These are phyloP conservation scores for Nigrospora sphaerica DNA, from an alignment of 2,329 filamentous ascomycete genomes.

Conservation along the genomic window DNA sequence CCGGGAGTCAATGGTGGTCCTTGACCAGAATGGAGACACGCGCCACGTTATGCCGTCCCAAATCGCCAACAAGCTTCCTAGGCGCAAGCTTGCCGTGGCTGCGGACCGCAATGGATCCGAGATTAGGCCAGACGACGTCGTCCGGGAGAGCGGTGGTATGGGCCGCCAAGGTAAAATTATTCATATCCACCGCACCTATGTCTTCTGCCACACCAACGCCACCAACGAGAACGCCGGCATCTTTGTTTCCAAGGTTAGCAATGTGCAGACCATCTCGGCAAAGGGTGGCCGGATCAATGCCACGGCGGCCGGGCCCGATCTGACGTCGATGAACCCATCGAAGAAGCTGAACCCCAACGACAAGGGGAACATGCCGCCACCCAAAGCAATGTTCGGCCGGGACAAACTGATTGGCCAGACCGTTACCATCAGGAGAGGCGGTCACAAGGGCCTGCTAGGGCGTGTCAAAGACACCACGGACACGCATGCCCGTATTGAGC, in stretches of 20 bases:
- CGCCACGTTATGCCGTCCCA: slow-evolving; percentile 83
- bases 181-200: slow-evolving; percentile 87
- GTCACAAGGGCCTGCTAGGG: slow-evolving; percentile 86
- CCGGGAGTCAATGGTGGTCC: slow-evolving; percentile 78
- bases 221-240: slow-evolving; percentile 82
- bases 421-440: slow-evolving; percentile 78
- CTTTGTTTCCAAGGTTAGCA: slow-evolving; percentile 78
- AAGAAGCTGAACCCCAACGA: slow-evolving; percentile 62
- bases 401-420: slow-evolving; percentile 87
- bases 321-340: slow-evolving; percentile 88
- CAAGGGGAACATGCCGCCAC: slow-evolving; percentile 55
- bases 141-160: slow-evolving; percentile 85
- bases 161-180: slow-evolving; percentile 81
- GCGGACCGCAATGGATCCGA: slow-evolving; percentile 91
- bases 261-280: slow-evolving; percentile 85
- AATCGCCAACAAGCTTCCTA: slow-evolving; percentile 81
- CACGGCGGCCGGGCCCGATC: slow-evolving; percentile 60
- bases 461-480: slow-evolving; percentile 95
- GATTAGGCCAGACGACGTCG: slow-evolving; percentile 83
- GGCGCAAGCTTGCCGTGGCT: slow-evolving; percentile 77
- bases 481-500: slow-evolving; percentile 76
- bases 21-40: slow-evolving; percentile 83
- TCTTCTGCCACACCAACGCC: slow-evolving; percentile 82
- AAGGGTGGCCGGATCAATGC: slow-evolving; percentile 76
- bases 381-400: slow-evolving; percentile 65